Percentiles rank a stretch among this genome's conserved stretches.
These are phyloP conservation scores for Arthrobotrys sphaeroides DNA, from an alignment of 2,329 filamentous ascomycete species.

Conservation along the genomic window DNA sequence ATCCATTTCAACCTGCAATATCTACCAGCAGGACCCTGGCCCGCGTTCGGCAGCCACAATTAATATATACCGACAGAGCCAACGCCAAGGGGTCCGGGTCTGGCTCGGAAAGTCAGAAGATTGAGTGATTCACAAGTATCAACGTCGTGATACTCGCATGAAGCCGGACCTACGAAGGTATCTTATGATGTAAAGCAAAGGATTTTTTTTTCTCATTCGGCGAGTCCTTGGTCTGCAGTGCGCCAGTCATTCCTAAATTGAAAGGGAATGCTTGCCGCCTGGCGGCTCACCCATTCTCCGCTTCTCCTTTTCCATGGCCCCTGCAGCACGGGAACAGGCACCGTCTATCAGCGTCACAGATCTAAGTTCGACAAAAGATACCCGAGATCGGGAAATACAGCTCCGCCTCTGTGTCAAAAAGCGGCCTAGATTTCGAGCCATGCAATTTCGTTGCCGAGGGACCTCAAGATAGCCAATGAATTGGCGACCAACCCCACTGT, in stretches of 20 bases:
- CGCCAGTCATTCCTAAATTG: background rate
- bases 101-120: background rate
- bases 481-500: background rate
- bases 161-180: background rate
- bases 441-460: slow-evolving; percentile 14
- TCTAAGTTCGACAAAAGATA: slow-evolving; percentile 29
- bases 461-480: slow-evolving; percentile 6
- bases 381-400: slow-evolving; percentile 25
- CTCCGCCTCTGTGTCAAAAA: background rate
- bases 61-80: slow-evolving; percentile 40
- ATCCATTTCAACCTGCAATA: slow-evolving; percentile 30
- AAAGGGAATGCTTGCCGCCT: slow-evolving; percentile 4
- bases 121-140: background rate
- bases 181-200: too few species aligned
- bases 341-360: slow-evolving; percentile 36
- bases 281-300: background rate
- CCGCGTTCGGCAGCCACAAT: slow-evolving; percentile 35
- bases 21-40: slow-evolving; percentile 26
- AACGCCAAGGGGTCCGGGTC: background rate
- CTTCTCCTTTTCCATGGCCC: background rate
- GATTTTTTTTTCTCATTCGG: too few species aligned
- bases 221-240: too few species aligned
- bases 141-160: background rate
- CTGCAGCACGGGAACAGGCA: slow-evolving; percentile 11
- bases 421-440: background rate